Conservation (phyloP, 169 alveolate genomes). For the Cryptosporidium baileyi region DNA sequence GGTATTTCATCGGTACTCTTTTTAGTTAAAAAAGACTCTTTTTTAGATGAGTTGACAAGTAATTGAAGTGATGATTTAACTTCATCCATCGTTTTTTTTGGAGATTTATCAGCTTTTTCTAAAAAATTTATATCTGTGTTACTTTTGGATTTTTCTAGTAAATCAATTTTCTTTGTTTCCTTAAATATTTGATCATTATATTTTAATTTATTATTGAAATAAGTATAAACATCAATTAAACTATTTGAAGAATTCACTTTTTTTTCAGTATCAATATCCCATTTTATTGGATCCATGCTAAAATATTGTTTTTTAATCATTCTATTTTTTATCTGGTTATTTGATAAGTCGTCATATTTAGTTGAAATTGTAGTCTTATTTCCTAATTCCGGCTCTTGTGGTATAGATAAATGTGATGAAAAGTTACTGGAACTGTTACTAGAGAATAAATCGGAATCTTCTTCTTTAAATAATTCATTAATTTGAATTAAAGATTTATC, state of each 20-base stretch:
- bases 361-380: background rate
- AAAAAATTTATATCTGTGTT: background rate
- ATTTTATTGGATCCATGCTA: background rate
- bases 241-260: background rate
- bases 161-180: background rate
- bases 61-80: constrained; percentile 8
- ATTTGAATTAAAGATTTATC: background rate
- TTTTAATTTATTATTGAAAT: background rate
- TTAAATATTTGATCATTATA: background rate
- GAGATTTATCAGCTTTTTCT: background rate
- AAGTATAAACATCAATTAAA: constrained; percentile 3
- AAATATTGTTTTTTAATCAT: constrained; percentile 28
- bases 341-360: constrained; percentile 29
- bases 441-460: background rate
- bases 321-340: constrained; percentile 39
- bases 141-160: background rate
- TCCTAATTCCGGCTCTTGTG: constrained; percentile 45
- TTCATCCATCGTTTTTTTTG: constrained; percentile 19
- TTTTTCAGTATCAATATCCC: background rate
- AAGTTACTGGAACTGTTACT: constrained; percentile 11
- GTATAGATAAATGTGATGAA: constrained; percentile 22
- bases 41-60: background rate
- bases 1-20: background rate
- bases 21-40: background rate
- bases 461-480: background rate